These are phyloP conservation scores for Gigaspora rosea DNA, from an alignment of 192 early-diverging fungal genomes.

Conservation along the genomic window DNA sequence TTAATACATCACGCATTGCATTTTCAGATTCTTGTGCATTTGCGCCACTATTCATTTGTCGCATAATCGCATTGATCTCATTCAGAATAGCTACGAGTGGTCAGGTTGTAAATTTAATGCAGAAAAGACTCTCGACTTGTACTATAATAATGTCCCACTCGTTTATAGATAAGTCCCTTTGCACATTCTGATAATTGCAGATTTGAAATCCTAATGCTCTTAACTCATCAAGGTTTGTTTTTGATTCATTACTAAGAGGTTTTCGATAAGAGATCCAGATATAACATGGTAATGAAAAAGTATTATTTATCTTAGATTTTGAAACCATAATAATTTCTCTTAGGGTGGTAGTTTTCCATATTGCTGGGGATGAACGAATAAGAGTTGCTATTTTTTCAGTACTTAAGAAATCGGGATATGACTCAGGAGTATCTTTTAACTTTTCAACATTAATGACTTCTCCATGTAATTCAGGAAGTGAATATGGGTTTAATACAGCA, in stretches of 20 bases:
- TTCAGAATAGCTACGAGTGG: too few species aligned
- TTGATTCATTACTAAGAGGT: too few species aligned
- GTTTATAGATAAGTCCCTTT: constrained; percentile 10
- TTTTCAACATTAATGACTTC: constrained; percentile 14
- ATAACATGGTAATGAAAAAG: not conserved
- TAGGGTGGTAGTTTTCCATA: constrained; percentile 15
- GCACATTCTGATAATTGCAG: constrained; percentile 17
- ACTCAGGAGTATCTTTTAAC: too few species aligned
- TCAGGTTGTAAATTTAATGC: too few species aligned
- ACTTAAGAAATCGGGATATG: constrained; percentile 25
- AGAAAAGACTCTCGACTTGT: too few species aligned
- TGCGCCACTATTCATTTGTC: too few species aligned
- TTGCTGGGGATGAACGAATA: constrained; percentile 3
- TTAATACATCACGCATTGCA: too few species aligned
- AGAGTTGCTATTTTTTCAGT: not conserved
- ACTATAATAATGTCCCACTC: constrained; percentile 1
- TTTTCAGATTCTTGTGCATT: too few species aligned
- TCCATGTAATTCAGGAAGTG: not conserved
- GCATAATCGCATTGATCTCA: too few species aligned
- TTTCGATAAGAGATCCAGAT: constrained; percentile 21
- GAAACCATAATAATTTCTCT: constrained; percentile 9
- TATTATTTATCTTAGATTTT: constrained; percentile 13
- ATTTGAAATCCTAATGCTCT: constrained; percentile 1
- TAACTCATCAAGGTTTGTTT: not conserved
- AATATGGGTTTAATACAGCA: too few species aligned